These are phyloP conservation scores for Acacia melanoxylon DNA, from an alignment of 306 rosid genomes.

Conservation along the genomic window DNA sequence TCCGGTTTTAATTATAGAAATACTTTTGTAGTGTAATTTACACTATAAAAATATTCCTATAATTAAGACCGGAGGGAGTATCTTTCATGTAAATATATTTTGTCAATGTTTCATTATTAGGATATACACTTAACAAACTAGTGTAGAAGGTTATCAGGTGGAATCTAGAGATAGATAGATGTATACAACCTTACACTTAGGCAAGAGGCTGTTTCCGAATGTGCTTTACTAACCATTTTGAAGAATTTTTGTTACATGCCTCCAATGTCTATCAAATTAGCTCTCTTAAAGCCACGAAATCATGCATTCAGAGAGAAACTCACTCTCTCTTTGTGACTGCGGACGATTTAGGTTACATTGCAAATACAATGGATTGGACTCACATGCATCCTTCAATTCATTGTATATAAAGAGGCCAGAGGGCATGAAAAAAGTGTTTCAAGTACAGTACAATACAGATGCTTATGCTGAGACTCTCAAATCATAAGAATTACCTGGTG, in stretches of 20 bases:
- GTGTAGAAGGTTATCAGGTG: too few species aligned
- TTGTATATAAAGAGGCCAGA: background rate
- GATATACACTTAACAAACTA: background rate
- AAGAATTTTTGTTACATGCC: background rate
- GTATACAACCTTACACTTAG: too few species aligned
- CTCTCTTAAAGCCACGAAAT: background rate
- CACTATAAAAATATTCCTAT: too few species aligned
- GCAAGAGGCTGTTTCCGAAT: background rate
- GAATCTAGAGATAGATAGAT: too few species aligned
- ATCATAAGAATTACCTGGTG: constrained; percentile 30
- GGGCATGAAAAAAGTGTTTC: background rate
- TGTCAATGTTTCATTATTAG: background rate
- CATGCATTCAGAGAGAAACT: background rate
- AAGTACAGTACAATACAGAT: background rate
- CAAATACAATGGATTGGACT: background rate
- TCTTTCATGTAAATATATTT: background rate
- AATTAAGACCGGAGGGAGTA: too few species aligned
- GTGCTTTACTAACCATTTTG: background rate
- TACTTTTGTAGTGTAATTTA: too few species aligned
- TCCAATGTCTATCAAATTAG: background rate
- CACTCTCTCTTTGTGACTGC: background rate
- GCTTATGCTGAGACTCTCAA: background rate
- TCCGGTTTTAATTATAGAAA: too few species aligned
- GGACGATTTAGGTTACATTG: background rate
- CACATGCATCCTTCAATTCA: background rate